Base-by-base conservation (phyloP, 1,284 basidiomycete genomes). In the Malassezia vespertilionis region DNA sequence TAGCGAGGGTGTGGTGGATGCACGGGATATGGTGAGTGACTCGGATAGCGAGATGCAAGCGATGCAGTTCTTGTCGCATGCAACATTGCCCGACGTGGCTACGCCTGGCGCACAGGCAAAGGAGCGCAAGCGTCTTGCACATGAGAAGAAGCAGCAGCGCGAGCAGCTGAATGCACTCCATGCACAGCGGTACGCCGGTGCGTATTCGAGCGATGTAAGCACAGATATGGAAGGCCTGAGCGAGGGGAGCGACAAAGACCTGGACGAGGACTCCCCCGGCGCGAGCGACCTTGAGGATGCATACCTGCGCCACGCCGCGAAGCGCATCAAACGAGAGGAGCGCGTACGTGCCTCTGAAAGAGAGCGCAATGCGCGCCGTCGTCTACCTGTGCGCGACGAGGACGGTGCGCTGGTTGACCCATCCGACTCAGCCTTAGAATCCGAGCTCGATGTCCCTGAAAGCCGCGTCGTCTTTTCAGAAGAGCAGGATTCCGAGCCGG, bases 191-290 rank as follows among this genome's bases (percentile, higher is more conserved):
- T 15, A 12, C 23, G 40, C 22, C 17, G 23, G 74, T 21, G 80
- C 76, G 47, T 76, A 76, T 65, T 85, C 84, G 38, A 79, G 82
- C 51, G 79, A 78, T 48, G 75, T 75, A 33, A 79, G 80, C 56
- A 76, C 90, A 59, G 81, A 82, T 52, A 77, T 76, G 40, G 87
- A 87, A 17, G 89, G 90, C 62, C 85, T 88, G 65, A 86, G 91
- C 30, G 33, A 46, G 2, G 48, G 37, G 4, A 20, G 33, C 9
- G 33, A 51, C 15, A 44, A 48, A 4, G 38, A 41, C 21, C 31
- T 15, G 22, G 32, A 44, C 20, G 42, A 26, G 8, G 35, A 53
- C 12, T 46, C 57, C 8, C 30, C 46, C 14, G 35, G 31, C 4
- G 39, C 39, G 4, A 23, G 33, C 5, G 48, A 48, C n/a, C 22